These are phyloP conservation scores for Phellopilus nigrolimitatus DNA, from an alignment of 1,284 basidiomycete genomes.

Conservation along the genomic window DNA sequence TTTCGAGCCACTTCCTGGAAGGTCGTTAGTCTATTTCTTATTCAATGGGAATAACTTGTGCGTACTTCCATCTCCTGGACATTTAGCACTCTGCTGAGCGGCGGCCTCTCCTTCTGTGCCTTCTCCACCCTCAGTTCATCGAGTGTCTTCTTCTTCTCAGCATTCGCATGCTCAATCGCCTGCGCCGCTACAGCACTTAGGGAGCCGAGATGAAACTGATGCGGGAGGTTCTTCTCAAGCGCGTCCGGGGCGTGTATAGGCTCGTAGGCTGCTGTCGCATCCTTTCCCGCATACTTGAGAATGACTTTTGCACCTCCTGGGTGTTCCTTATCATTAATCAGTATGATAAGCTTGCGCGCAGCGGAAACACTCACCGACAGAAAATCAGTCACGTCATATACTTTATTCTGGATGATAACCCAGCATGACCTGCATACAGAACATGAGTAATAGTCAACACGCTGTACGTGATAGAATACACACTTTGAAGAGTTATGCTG, in stretches of 20 bases:
- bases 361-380: slow-evolving; percentile 59
- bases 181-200: slow-evolving; percentile 53
- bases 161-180: slow-evolving; percentile 35
- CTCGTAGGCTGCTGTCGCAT: slow-evolving; percentile 70
- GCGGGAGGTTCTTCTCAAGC: slow-evolving; percentile 61
- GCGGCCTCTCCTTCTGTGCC: slow-evolving; percentile 57
- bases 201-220: slow-evolving; percentile 65
- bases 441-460: slow-evolving; percentile 5
- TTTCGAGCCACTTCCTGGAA: slow-evolving; percentile 55
- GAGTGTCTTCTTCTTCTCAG: slow-evolving; percentile 49
- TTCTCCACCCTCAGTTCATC: slow-evolving; percentile 68
- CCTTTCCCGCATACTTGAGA: slow-evolving; percentile 73
- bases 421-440: slow-evolving; percentile 59
- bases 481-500: slow-evolving; percentile 51
- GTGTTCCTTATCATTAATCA: too few species aligned
- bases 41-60: background rate
- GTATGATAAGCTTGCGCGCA: background rate
- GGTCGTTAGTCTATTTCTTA: slow-evolving; percentile 4
- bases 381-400: slow-evolving; percentile 86
- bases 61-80: slow-evolving; percentile 74
- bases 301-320: slow-evolving; percentile 80
- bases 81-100: slow-evolving; percentile 63
- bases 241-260: slow-evolving; percentile 73
- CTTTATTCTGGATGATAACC: slow-evolving; percentile 77
- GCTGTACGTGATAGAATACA: too few species aligned